These are phyloP conservation scores for Plasmodium inui DNA, from an alignment of 169 alveolate species.

Conservation along the genomic window DNA sequence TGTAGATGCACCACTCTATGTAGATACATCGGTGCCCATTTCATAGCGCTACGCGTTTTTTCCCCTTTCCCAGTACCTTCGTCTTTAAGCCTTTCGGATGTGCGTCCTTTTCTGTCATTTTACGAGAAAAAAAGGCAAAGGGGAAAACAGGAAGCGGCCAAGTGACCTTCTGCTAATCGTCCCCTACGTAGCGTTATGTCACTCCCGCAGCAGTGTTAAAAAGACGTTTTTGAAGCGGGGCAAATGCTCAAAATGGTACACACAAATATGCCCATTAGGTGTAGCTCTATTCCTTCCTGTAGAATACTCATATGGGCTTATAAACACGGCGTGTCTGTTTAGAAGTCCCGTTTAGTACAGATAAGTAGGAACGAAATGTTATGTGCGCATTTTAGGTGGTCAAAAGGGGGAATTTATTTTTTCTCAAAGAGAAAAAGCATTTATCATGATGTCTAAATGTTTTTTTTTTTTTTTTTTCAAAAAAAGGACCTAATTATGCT, in stretches of 20 bases:
- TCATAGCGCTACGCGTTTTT: neutral
- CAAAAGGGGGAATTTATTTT: neutral
- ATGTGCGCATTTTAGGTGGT: neutral
- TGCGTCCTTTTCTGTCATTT: constrained; percentile 13
- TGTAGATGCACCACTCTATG: neutral
- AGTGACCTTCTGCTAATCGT: neutral
- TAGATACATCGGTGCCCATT: neutral
- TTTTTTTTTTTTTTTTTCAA: constrained; percentile 13
- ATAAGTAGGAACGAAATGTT: neutral
- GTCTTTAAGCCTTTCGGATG: constrained; percentile 14
- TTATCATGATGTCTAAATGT: constrained; percentile 10
- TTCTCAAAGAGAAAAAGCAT: neutral
- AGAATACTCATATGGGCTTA: neutral
- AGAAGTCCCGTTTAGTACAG: neutral
- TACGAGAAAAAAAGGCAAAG: neutral
- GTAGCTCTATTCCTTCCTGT: neutral
- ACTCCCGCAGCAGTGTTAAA: neutral
- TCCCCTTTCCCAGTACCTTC: constrained; percentile 2
- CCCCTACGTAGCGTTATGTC: neutral
- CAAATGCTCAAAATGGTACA: neutral
- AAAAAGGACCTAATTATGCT: neutral
- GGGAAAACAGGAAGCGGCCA: neutral
- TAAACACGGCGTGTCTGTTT: neutral
- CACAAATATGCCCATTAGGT: neutral
- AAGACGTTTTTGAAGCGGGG: neutral